These are phyloP conservation scores for Amaranthus palmeri DNA, from an alignment of 148 eudicot genomes.

Conservation along the genomic window DNA sequence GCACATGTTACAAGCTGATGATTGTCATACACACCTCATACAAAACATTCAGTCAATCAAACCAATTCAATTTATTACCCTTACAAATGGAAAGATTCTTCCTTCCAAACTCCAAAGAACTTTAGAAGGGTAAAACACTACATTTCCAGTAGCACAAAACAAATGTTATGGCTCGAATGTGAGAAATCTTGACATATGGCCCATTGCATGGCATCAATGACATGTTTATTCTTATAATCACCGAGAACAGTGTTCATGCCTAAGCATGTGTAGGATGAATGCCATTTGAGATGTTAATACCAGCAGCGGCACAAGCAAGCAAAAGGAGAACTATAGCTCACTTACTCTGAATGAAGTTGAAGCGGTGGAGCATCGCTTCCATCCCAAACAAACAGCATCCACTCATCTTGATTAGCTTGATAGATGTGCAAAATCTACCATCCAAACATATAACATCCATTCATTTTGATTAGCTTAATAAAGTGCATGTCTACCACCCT, in stretches of 20 bases:
- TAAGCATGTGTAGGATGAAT: not conserved
- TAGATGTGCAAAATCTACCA: constrained; percentile 56
- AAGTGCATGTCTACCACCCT: constrained; percentile 44
- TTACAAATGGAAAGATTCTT: not conserved
- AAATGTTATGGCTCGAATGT: no score
- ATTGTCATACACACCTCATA: constrained; percentile 4
- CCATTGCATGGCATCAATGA: no score
- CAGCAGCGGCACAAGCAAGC: not conserved
- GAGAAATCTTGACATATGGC: no score
- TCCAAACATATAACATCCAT: not conserved
- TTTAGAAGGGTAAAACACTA: no score
- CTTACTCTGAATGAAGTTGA: constrained; percentile 52
- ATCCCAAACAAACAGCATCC: constrained; percentile 85
- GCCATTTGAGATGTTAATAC: not conserved
- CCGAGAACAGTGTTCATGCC: no score
- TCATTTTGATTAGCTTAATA: no score
- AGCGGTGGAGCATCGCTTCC: constrained; percentile 79
- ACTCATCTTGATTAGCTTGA: constrained; percentile 46
- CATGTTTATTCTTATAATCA: no score
- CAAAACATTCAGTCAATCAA: not conserved
- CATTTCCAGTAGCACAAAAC: no score
- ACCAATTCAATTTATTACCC: not conserved
- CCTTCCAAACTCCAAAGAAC: not conserved
- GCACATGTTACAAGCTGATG: constrained; percentile 20
- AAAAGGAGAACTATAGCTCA: not conserved